Percentiles rank a stretch among this genome's conserved stretches.
Evolutionary conservation across 1,284 basidiomycete genomes (phyloP).

Genomic region (Ganoderma resinaceum): DNA sequence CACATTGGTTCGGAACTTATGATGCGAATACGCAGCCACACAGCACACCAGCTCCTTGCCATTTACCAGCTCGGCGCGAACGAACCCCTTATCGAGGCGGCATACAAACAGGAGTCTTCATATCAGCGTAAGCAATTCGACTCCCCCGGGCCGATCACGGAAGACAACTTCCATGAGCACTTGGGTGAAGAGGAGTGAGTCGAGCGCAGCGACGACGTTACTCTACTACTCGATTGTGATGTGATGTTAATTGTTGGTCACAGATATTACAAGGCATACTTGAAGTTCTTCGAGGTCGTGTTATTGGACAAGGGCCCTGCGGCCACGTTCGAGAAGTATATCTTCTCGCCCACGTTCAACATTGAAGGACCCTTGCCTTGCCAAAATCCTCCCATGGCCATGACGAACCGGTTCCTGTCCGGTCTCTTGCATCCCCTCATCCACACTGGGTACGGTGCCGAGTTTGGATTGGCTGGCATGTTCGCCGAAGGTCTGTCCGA

Average conservation of each 20-base stretch:
- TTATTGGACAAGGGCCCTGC: constrained; percentile 51
- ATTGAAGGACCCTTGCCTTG: constrained; percentile 40
- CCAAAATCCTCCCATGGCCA: constrained; percentile 48
- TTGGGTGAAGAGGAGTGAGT: constrained; percentile 56
- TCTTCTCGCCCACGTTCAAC: constrained; percentile 64
- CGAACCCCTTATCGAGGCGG: constrained; percentile 47
- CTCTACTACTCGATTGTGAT: neutral
- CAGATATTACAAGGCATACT: constrained; percentile 66
- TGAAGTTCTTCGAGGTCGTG: constrained; percentile 59
- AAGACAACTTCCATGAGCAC: constrained; percentile 54
- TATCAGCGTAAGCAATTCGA: constrained; percentile 49
- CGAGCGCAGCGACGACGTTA: neutral
- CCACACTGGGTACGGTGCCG: constrained; percentile 67
- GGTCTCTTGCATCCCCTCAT: constrained; percentile 72
- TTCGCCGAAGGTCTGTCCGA: constrained; percentile 61
- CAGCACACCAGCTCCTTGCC: constrained; percentile 57
- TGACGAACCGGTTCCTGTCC: constrained; percentile 66
- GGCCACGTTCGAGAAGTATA: constrained; percentile 57
- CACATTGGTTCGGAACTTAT: neutral
- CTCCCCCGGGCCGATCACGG: constrained; percentile 51
- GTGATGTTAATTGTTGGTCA: too few species aligned
- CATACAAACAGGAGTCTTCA: constrained; percentile 48
- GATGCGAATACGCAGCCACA: constrained; percentile 46
- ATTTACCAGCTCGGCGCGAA: constrained; percentile 57
- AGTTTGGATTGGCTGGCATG: constrained; percentile 69